These are phyloP conservation scores for Silybum marianum DNA, from an alignment of 129 eudicot genomes.

Conservation along the genomic window DNA sequence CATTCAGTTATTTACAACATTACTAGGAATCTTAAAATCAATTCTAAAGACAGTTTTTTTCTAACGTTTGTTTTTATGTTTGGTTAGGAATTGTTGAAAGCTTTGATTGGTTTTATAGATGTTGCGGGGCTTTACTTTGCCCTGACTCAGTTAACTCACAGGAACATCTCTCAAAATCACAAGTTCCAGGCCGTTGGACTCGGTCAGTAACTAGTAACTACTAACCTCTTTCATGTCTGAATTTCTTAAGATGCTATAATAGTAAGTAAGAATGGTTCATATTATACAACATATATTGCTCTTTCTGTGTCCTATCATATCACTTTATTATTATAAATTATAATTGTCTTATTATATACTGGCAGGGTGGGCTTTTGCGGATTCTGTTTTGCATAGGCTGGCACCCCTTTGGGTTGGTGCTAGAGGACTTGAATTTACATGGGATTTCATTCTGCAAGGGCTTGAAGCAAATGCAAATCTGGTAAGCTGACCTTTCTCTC, in stretches of 20 bases:
- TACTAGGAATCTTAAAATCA: background rate
- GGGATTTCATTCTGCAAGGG: conserved; percentile 96
- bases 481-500: conserved; percentile 42
- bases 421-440: conserved; percentile 93
- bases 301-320: too few species aligned
- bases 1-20: background rate
- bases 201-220: conserved; percentile 52
- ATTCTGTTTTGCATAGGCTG: conserved; percentile 88
- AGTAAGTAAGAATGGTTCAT: too few species aligned
- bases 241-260: background rate
- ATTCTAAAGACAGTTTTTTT: background rate
- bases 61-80: conserved; percentile 11
- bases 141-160: conserved; percentile 90
- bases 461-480: conserved; percentile 98
- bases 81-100: conserved; percentile 82
- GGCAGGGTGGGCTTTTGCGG: conserved; percentile 99
- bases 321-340: too few species aligned
- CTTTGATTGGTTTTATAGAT: conserved; percentile 87
- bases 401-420: conserved; percentile 99
- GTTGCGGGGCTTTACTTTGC: conserved; percentile 97
- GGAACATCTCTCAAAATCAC: conserved; percentile 96
- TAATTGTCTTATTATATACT: too few species aligned
- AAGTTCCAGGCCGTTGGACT: conserved; percentile 99
- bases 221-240: conserved; percentile 10
- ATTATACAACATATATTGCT: too few species aligned